Base-by-base conservation (phyloP, 768 basidiomycete species). In the Boletus coccyginus region DNA sequence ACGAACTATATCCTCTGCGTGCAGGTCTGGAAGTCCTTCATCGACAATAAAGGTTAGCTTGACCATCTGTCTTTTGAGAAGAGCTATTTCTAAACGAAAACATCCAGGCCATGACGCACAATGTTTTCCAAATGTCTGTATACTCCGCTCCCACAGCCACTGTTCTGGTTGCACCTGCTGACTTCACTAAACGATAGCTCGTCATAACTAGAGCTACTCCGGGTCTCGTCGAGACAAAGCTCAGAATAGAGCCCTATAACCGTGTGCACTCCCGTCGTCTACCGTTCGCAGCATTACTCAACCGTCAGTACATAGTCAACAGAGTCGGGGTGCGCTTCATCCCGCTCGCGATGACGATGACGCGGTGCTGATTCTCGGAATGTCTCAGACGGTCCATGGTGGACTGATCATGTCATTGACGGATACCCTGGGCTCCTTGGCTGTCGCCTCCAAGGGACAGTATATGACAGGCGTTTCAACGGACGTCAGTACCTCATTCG, bases 391-490 rank as follows among this genome's bases (percentile, higher is more conserved):
- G 70, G 87, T 87, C 24, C 91, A 94, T 62, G 92, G 92, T 17
- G 92, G 92, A 21, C 78, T 94, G 38, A 81, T 93, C 60, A 69
- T 90, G 66, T 90, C 91, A 10, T 74, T 94, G 32, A 92, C 92
- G 6, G 92, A 93, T 69, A 92, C 90, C 14, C 71, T 93, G 17
- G 91, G 92, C 5, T 92, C 91, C 1, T 80, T 93, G 17, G 90
- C 87, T n/a, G 82, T 94, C 27, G 88, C 90, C 1, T 81, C 85
- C 14, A 86, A 85, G 59, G 92, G 92, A 3, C 86, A 91, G 10
- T 94, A 75, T 64, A 91, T 92, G 90, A 93, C 92, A 0, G 90
- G 92, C 16, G 90, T 93, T 11, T 91, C 89, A 3, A 90, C 90
- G 4, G 91, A 93, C 66, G 83, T 94, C 59, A 85, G 74, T 24